Conservation (phyloP, 805 yeast genomes). For the Cyberlindnera suaveolens region DNA sequence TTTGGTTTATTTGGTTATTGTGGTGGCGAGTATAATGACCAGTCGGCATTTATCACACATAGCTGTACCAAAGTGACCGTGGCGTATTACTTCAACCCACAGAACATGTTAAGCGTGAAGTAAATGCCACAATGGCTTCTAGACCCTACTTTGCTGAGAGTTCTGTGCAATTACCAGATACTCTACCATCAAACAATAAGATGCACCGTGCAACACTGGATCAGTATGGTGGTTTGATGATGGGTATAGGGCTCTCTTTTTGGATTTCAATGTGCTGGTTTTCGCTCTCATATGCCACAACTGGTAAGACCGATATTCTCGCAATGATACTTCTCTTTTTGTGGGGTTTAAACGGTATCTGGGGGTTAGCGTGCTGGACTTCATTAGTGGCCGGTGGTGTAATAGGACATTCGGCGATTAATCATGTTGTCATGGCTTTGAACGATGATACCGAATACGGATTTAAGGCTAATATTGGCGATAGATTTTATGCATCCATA, state of each 20-base stretch:
- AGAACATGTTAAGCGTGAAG: neutral
- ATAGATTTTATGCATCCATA: neutral
- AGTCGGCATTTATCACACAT: constrained; percentile 1
- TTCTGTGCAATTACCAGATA: neutral
- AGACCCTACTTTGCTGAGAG: neutral
- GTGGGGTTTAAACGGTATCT: neutral
- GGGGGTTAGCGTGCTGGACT: neutral
- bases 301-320: neutral
- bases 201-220: constrained; percentile 1
- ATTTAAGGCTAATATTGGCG: constrained; percentile 1
- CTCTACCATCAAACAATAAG: neutral
- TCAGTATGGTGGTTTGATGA: constrained; percentile 3
- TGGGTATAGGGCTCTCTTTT: constrained; percentile 4
- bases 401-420: neutral
- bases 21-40: neutral
- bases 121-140: constrained; percentile 2
- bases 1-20: constrained; percentile 5
- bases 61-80: neutral
- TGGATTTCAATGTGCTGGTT: neutral
- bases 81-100: constrained; percentile 1
- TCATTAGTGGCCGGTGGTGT: neutral
- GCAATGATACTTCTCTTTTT: neutral
- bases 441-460: constrained; percentile 2
- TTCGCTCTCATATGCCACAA: neutral
- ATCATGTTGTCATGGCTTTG: constrained; percentile 1